Percentiles rank a stretch among this genome's conserved stretches.
These are phyloP conservation scores for Entomortierella lignicola DNA, from an alignment of 192 early-diverging fungal species.

Conservation along the genomic window DNA sequence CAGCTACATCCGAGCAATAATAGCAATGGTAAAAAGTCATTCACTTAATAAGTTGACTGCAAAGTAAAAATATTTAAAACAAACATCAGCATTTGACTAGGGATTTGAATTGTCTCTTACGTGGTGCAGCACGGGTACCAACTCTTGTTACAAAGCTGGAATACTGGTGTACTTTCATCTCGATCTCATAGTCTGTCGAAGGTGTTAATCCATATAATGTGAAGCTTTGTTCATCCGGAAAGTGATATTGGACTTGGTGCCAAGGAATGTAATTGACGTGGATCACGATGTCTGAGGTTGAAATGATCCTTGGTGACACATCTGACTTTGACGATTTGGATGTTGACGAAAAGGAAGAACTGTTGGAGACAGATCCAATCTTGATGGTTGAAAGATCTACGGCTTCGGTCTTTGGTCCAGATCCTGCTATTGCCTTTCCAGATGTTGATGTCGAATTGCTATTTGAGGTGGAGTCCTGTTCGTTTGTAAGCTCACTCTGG, in stretches of 20 bases:
- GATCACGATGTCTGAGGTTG: conserved; percentile 49
- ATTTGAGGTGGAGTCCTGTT: conserved; percentile 2
- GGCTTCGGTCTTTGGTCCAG: conserved; percentile 1
- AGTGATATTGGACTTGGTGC: conserved; percentile 50
- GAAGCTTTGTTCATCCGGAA: conserved; percentile 50
- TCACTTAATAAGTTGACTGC: not conserved
- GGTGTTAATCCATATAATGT: conserved; percentile 48
- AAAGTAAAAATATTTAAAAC: conserved; percentile 1
- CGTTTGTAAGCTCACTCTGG: not conserved
- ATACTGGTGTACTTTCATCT: conserved; percentile 51
- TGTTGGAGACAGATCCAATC: conserved; percentile 27
- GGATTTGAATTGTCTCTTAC: no score
- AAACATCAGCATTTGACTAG: not conserved
- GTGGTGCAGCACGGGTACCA: conserved; percentile 48
- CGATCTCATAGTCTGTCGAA: conserved; percentile 52
- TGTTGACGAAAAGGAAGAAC: conserved; percentile 3
- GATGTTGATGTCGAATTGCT: not conserved
- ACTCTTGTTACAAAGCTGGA: conserved; percentile 50
- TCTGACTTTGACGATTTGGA: conserved; percentile 8
- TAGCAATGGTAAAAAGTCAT: no score
- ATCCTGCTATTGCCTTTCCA: not conserved
- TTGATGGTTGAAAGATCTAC: conserved; percentile 49
- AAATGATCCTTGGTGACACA: conserved; percentile 37
- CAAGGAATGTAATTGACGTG: conserved; percentile 53
- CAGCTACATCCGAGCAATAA: conserved; percentile 5